Evolutionary conservation across 352 stramenopile species (phyloP), one percentile per base, ranked within the genome.

Genomic region (Phytopythium montanum): DNA sequence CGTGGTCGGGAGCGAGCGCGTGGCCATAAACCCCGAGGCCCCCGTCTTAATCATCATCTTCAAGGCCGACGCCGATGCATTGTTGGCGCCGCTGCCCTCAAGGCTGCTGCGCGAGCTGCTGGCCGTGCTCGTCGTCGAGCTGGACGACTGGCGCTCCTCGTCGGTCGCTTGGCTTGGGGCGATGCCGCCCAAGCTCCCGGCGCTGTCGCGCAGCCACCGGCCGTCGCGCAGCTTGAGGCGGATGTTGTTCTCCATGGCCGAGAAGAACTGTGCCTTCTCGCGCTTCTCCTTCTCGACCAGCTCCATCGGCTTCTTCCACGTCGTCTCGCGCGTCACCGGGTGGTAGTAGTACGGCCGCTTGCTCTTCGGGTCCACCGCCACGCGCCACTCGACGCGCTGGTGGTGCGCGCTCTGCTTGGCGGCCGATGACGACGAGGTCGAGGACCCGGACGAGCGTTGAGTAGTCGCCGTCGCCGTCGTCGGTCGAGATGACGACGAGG

Each of bases 281-380:
- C 67, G 76, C 46, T 85, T 88, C 57, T 97, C 90, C 60, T 88
- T 85, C 34, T 87, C 76, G 7, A 91, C 64, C 10, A 93, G 63
- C 53, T 85, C 76, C 9, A 70, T 61, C 14, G 97, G 97, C 53
- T 99, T 99, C 54, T 97, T 97, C 97, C 97, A 99, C 59, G 96
- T 97, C 36, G 97, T 99, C 75, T 99, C 87, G n/a, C 96, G 81
- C 1, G 96, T 98, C 19, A 94, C 59, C 2, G 84, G 76, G 71
- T 99, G 94, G 74, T 98, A 99, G 66, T 98, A 99, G 82, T 99
- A 99, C n/a, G 87, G 90, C 28, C 90, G 85, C 60, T 96, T 92
- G 21, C 84, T 91, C 64, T 90, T 88, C 19, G 85, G 85, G 56
- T 92, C 84, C 1, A 92, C 34, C 7, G 85, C 85, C 39, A 95